Base-by-base conservation (phyloP, 768 basidiomycete genomes). In the Multifurca ochricompacta region DNA sequence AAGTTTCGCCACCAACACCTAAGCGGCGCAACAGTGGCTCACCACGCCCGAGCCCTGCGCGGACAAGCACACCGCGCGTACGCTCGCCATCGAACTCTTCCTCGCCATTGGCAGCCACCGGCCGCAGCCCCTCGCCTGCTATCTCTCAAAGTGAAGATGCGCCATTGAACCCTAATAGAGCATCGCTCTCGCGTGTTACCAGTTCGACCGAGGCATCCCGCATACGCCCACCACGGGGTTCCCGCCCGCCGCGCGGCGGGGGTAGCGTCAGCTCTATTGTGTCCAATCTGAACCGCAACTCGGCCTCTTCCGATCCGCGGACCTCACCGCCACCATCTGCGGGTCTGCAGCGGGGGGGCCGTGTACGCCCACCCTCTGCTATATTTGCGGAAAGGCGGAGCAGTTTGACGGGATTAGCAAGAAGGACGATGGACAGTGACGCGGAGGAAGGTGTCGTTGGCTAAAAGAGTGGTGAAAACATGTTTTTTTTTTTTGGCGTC, bases 361-460 rank as follows among this genome's bases (percentile, higher is more conserved):
- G 53, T 60, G 62, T 28, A 37, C 64, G 58, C 55, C 61, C 48
- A 47, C 35, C 32, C 52, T 62, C 41, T 50, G 55, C 41, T 44
- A 52, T 37, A 48, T 56, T 53, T 6, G 56, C 59, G 2, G 57
- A 53, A 2, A 49, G 6, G 40, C 46, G 62, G 37, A 47, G 50
- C 16, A 61, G 51, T 34, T 13, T 62, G 53, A 67, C 67, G 40
- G 67, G 69, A 14, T 64, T 74, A 54, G 82, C 85, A 49, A 77
- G 86, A 64, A 77, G 86, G 67, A 88, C 87, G 45, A 85, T 86
- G 83, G 85, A 83, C 37, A 87, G 85, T 64, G 87, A 90, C 64
- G 87, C 87, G 32, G 88, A 91, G 65, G 88, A 57, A 18, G 39
- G 50, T 21, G 50, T 57, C 3, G 27, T 57, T 9, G 50, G 50